Percentiles rank a stretch among this genome's conserved stretches.
Evolutionary conservation across 768 basidiomycete genomes (phyloP).

Genomic region (Lactarius hengduanensis): DNA sequence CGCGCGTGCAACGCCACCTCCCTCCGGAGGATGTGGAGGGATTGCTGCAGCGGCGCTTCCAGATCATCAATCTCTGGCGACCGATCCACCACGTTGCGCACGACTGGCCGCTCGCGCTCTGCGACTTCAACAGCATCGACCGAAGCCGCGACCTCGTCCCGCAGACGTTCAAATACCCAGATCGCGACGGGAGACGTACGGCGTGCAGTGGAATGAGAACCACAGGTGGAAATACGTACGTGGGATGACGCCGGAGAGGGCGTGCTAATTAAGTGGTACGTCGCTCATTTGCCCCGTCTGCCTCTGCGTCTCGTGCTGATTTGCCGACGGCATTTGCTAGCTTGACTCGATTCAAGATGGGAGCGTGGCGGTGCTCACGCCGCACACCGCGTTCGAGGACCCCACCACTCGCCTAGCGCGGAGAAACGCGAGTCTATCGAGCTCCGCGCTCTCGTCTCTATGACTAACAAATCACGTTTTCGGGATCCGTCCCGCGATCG

Average conservation of each 20-base stretch:
- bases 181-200: constrained; percentile 45
- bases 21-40: constrained; percentile 40
- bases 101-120: constrained; percentile 51
- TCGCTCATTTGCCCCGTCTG: not conserved
- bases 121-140: constrained; percentile 48
- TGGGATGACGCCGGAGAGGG: constrained; percentile 46
- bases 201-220: constrained; percentile 39
- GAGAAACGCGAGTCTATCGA: constrained; percentile 60
- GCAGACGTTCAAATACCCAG: constrained; percentile 41
- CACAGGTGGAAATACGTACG: constrained; percentile 49
- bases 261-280: constrained; percentile 49
- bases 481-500: not conserved
- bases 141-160: constrained; percentile 39
- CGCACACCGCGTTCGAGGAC: constrained; percentile 63
- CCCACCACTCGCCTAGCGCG: constrained; percentile 47
- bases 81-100: constrained; percentile 45
- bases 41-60: constrained; percentile 46
- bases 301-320: not conserved
- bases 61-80: constrained; percentile 56
- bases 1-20: constrained; percentile 46
- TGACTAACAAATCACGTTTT: constrained; percentile 34
- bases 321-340: constrained; percentile 28
- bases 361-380: constrained; percentile 53
- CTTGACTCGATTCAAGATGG: constrained; percentile 40
- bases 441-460: constrained; percentile 61